A percentile compares a stretch with the other conserved stretches of the same genome.
These are phyloP conservation scores for Globisporangium ultimum DNA, from an alignment of 352 stramenopile species.

Conservation along the genomic window DNA sequence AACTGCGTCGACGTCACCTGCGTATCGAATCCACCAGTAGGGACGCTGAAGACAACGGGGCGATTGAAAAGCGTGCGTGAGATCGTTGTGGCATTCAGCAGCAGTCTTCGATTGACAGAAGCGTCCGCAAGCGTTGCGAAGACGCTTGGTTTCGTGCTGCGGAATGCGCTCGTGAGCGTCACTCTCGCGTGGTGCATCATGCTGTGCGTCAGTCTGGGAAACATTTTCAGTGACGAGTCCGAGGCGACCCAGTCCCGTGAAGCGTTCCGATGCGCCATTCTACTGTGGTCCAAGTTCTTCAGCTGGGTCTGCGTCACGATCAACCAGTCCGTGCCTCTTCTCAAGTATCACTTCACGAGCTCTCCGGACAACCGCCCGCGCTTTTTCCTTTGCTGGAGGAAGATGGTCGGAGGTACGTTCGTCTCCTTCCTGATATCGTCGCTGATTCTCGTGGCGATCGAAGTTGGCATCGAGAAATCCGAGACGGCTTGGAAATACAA, in stretches of 20 bases:
- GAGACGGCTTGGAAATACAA: not conserved
- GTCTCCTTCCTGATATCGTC: not conserved
- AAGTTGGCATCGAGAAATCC: not conserved
- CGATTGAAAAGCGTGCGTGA: too few relatives aligned
- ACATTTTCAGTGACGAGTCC: not conserved
- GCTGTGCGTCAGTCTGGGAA: slow-evolving; percentile 1
- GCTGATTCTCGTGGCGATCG: not conserved
- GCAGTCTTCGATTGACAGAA: not conserved
- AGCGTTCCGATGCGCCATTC: not conserved
- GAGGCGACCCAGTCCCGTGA: not conserved
- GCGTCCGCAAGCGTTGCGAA: not conserved
- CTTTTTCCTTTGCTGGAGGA: slow-evolving; percentile 7
- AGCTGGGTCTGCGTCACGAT: slow-evolving; percentile 1
- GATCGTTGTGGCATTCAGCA: not conserved
- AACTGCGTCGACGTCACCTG: not conserved
- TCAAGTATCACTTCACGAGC: not conserved
- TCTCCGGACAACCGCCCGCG: not conserved
- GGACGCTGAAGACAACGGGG: not conserved
- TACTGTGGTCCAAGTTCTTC: slow-evolving; percentile 7
- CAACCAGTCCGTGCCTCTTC: slow-evolving; percentile 5
- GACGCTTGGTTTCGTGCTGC: not conserved
- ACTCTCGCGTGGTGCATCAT: slow-evolving; percentile 2
- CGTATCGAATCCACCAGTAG: not conserved
- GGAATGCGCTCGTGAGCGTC: not conserved
- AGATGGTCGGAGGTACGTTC: not conserved